Percentiles rank a stretch among this genome's conserved stretches.
Conservation (phyloP, 1,284 basidiomycete genomes). For the Ganoderma resinaceum region DNA sequence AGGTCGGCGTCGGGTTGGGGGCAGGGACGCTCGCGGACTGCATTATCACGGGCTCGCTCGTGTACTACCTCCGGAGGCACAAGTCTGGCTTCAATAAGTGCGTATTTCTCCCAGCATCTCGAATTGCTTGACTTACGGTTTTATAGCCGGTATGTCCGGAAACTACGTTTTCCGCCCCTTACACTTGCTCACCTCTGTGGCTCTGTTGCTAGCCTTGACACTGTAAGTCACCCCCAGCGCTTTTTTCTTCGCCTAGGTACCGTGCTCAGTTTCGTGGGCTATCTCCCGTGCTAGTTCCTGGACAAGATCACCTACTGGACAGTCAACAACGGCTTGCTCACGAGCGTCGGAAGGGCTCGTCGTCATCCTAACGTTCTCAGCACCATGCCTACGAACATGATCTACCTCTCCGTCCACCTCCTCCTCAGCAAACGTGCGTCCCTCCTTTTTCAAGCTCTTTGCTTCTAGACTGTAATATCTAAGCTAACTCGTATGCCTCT, state of each 20-base stretch:
- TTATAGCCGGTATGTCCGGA: conserved; percentile 1
- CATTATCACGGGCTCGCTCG: conserved; percentile 27
- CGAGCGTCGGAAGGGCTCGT: conserved; percentile 26
- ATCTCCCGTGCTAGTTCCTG: conserved; percentile 2
- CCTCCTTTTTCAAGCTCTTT: too few relatives aligned
- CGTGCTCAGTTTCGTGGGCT: not conserved
- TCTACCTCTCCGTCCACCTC: conserved; percentile 29
- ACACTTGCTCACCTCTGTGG: not conserved
- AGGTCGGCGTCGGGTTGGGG: conserved; percentile 21
- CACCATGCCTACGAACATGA: conserved; percentile 29
- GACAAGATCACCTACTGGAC: conserved; percentile 31
- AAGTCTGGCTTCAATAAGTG: conserved; percentile 25
- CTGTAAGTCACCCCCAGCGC: conserved; percentile 13
- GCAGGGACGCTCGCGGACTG: conserved; percentile 26
- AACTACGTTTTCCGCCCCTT: too few relatives aligned
- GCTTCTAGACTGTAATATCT: too few relatives aligned
- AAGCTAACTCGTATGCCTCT: not conserved
- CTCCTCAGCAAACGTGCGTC: conserved; percentile 29
- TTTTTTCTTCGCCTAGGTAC: not conserved
- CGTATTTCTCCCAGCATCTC: not conserved
- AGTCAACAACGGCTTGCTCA: conserved; percentile 29
- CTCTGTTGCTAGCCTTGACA: conserved; percentile 16
- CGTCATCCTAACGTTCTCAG: conserved; percentile 29
- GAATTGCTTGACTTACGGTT: not conserved
- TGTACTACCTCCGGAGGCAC: conserved; percentile 19